phyloP scores from a whole-genome alignment of 2,329 filamentous ascomycete species.

The Cercospora citrullina region DNA sequence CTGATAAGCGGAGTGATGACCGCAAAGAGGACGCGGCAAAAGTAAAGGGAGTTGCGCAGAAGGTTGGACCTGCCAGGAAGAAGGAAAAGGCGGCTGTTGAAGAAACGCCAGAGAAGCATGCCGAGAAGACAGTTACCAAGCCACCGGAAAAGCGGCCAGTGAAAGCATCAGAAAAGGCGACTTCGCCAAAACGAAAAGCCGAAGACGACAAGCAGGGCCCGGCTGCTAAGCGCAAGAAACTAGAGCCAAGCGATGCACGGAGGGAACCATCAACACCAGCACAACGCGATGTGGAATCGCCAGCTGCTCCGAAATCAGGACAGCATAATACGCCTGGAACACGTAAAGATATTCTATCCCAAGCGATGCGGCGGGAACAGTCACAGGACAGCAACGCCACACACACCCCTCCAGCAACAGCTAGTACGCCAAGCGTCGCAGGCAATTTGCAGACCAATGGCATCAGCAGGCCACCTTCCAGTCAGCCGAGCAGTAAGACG shows the following conservation, averaged over 20 bases:
- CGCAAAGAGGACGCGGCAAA: constrained; percentile 22
- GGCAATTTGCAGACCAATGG: constrained; percentile 22
- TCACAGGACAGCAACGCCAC: constrained; percentile 29
- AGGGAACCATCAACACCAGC: constrained; percentile 32
- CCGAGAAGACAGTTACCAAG: constrained; percentile 11
- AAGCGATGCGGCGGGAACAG: constrained; percentile 30
- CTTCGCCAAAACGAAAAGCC: constrained; percentile 12
- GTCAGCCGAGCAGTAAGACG: constrained; percentile 30
- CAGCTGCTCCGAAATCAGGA: constrained; percentile 26
- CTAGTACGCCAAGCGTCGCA: constrained; percentile 28
- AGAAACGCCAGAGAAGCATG: constrained; percentile 11
- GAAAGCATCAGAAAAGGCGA: constrained; percentile 17
- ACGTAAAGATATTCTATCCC: constrained; percentile 33
- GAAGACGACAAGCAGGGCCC: constrained; percentile 22
- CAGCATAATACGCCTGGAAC: constrained; percentile 30
- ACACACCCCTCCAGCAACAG: constrained; percentile 30
- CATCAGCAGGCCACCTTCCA: constrained; percentile 25
- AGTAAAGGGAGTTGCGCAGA: constrained; percentile 37
- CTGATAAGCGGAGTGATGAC: constrained; percentile 20
- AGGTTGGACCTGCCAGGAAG: constrained; percentile 29
- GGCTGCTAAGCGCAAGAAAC: constrained; percentile 33
- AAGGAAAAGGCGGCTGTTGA: constrained; percentile 17
- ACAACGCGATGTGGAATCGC: constrained; percentile 27
- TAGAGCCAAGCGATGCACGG: constrained; percentile 21
- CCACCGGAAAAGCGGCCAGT: constrained; percentile 14